Percentiles rank a stretch among this genome's conserved stretches.
phyloP scores from a whole-genome alignment of 495 filamentous ascomycete genomes.

The Staphylotrichum longicolle region DNA sequence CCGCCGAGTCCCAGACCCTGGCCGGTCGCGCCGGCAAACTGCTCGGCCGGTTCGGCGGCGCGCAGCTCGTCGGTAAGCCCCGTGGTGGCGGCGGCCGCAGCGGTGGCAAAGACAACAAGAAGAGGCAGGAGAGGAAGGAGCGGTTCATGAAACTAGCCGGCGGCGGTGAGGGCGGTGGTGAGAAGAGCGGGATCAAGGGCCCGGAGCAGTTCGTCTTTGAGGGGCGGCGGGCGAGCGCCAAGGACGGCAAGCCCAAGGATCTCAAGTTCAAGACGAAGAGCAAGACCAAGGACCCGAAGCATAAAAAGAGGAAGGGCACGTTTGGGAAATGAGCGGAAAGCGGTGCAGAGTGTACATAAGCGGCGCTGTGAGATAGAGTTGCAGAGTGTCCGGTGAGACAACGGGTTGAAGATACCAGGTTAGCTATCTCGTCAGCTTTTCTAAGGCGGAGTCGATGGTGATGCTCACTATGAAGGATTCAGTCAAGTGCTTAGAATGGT shows the following conservation, averaged over 20 bases:
- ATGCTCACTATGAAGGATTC: too few species aligned
- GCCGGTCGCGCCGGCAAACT: constrained; percentile 78
- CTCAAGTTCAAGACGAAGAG: constrained; percentile 59
- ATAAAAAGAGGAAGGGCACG: constrained; percentile 23
- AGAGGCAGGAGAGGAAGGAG: constrained; percentile 24
- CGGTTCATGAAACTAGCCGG: constrained; percentile 26
- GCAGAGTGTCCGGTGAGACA: too few species aligned
- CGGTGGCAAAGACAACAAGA: constrained; percentile 34
- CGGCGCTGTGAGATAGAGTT: too few species aligned
- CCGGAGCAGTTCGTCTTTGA: constrained; percentile 82
- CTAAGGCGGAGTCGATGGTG: too few species aligned
- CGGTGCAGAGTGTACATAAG: too few species aligned
- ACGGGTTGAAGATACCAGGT: too few species aligned
- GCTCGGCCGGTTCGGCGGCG: constrained; percentile 75
- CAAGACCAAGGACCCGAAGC: constrained; percentile 38
- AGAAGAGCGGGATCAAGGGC: constrained; percentile 36
- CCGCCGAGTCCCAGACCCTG: constrained; percentile 65
- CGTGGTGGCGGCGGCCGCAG: constrained; percentile 11
- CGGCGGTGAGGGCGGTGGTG: neutral
- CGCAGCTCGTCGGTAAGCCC: constrained; percentile 48
- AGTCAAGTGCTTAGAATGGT: too few species aligned
- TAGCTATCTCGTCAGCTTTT: too few species aligned
- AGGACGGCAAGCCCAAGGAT: constrained; percentile 58
- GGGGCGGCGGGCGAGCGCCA: constrained; percentile 74
- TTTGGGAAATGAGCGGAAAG: constrained; percentile 34